A percentile compares a stretch with the other conserved stretches of the same genome.
Conservation (phyloP, 805 yeast species). For the Candida manassasensis region DNA sequence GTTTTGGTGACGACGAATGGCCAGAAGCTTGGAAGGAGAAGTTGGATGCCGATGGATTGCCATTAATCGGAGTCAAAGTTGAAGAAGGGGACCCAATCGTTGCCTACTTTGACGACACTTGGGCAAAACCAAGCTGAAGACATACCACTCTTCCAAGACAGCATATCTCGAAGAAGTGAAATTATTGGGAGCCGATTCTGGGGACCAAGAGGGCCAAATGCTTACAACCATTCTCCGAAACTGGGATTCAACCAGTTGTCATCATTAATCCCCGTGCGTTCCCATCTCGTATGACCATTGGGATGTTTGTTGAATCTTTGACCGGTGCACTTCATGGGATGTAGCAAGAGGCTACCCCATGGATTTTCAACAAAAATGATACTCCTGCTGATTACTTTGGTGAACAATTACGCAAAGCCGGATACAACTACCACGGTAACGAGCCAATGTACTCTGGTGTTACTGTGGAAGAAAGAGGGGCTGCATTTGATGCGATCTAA, state of each 20-base stretch:
- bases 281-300: conserved; percentile 99
- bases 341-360: conserved; percentile 96
- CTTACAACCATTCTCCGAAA: conserved; percentile 90
- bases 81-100: conserved; percentile 95
- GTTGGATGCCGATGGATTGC: conserved; percentile 89
- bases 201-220: conserved; percentile 74
- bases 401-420: conserved; percentile 80
- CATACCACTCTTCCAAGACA: conserved; percentile 91
- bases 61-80: conserved; percentile 79
- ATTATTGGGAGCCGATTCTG: conserved; percentile 75
- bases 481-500: no score
- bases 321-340: conserved; percentile 99
- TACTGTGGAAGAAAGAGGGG: conserved; percentile 95
- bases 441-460: conserved; percentile 99
- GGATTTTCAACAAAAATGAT: conserved; percentile 86
- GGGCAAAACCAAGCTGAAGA: conserved; percentile 87
- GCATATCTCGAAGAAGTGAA: conserved; percentile 95
- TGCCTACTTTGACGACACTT: conserved; percentile 88
- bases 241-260: conserved; percentile 96
- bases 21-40: conserved; percentile 87
- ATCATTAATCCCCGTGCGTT: conserved; percentile 98
- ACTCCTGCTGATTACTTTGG: conserved; percentile 98
- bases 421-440: conserved; percentile 96
- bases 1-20: conserved; percentile 90
- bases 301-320: conserved; percentile 96